Evolutionary conservation across 2,329 filamentous ascomycete species (phyloP).

Genomic region (Emmonsiellopsis sp.): DNA sequence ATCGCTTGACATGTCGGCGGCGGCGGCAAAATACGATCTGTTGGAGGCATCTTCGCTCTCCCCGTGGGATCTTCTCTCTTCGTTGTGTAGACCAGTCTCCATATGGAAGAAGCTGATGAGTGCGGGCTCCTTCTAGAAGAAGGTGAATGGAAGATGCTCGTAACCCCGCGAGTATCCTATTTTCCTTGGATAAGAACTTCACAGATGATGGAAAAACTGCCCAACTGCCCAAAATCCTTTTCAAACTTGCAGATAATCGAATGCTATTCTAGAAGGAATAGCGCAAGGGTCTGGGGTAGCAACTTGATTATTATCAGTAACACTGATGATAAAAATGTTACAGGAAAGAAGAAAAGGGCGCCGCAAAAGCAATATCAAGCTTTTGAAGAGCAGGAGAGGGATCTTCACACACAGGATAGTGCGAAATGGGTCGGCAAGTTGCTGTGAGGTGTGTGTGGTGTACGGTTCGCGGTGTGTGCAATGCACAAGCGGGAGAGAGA

Average conservation of each 20-base stretch:
- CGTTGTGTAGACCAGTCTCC: slow-evolving; percentile 3
- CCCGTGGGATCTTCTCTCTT: not conserved
- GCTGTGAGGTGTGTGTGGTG: not conserved
- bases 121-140: not conserved
- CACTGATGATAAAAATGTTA: not conserved
- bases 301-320: not conserved
- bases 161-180: not conserved
- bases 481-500: not conserved
- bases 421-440: not conserved
- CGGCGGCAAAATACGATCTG: not conserved
- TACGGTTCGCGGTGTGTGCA: not conserved
- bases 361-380: not conserved
- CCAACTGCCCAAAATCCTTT: not conserved
- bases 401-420: not conserved
- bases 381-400: not conserved
- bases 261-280: not conserved
- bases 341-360: not conserved
- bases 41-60: not conserved
- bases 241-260: not conserved
- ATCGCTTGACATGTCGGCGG: not conserved
- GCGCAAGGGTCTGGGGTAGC: not conserved
- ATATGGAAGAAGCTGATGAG: not conserved
- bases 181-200: not conserved
- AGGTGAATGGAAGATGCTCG: not conserved
- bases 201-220: not conserved